These are phyloP conservation scores for Paecilomyces sp. DNA, from an alignment of 2,329 filamentous ascomycete genomes.

Conservation along the genomic window DNA sequence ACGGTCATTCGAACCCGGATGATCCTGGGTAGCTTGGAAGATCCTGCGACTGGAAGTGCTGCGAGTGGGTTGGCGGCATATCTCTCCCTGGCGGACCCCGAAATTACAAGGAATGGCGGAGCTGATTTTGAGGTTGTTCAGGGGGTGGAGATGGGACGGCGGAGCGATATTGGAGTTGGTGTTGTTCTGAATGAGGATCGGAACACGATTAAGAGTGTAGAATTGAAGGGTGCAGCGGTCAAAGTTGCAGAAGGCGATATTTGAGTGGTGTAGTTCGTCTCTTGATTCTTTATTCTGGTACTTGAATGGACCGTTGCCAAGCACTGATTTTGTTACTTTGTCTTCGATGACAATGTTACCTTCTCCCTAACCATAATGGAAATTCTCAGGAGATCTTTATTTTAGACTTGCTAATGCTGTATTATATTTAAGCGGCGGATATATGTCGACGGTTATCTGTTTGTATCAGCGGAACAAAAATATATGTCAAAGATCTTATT, in stretches of 20 bases:
- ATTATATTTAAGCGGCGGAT: too few relatives aligned
- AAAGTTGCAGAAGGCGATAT: conserved; percentile 28
- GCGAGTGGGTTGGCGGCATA: conserved; percentile 52
- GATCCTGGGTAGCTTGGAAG: conserved; percentile 21
- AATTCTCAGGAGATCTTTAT: too few relatives aligned
- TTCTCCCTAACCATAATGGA: too few relatives aligned
- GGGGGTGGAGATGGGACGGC: conserved; percentile 60
- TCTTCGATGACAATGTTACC: too few relatives aligned
- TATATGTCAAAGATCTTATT: too few relatives aligned
- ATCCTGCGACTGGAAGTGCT: conserved; percentile 47
- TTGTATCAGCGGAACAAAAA: too few relatives aligned
- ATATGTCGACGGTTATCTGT: too few relatives aligned
- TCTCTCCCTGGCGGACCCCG: conserved; percentile 41
- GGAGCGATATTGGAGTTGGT: conserved; percentile 31
- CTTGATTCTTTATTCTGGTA: too few relatives aligned
- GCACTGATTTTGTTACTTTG: too few relatives aligned
- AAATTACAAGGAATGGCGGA: conserved; percentile 18
- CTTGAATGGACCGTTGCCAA: too few relatives aligned
- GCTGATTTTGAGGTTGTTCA: conserved; percentile 51
- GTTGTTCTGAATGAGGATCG: conserved; percentile 15
- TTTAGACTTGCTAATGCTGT: too few relatives aligned
- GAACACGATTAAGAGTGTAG: conserved; percentile 23
- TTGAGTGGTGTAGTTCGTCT: conserved; percentile 4
- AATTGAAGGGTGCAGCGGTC: conserved; percentile 27
- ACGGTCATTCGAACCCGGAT: conserved; percentile 25